Percentiles rank a stretch among this genome's conserved stretches.
phyloP scores from a whole-genome alignment of 208 protist genomes.

The Wallacemonas sp. region DNA sequence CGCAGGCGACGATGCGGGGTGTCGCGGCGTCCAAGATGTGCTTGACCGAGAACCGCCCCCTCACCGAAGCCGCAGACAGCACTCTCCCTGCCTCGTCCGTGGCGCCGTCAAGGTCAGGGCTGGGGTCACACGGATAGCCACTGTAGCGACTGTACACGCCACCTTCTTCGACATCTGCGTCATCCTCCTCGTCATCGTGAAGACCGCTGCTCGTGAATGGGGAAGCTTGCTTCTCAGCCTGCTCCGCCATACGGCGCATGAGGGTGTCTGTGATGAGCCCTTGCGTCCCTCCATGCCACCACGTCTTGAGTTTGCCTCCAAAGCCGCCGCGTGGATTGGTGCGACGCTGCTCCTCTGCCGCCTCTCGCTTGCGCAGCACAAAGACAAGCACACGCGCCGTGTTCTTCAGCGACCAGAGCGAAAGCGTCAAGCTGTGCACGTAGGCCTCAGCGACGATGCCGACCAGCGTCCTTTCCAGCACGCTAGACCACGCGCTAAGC shows the following conservation, averaged over 20 bases:
- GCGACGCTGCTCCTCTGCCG: slow-evolving; percentile 11
- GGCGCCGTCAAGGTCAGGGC: not conserved
- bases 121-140: too few relatives aligned
- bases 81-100: slow-evolving; percentile 18
- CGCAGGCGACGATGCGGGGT: slow-evolving; percentile 41
- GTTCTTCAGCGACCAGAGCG: slow-evolving; percentile 65
- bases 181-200: slow-evolving; percentile 37
- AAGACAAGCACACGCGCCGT: slow-evolving; percentile 68
- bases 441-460: slow-evolving; percentile 59
- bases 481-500: slow-evolving; percentile 32
- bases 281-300: slow-evolving; percentile 60
- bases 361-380: slow-evolving; percentile 60
- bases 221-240: slow-evolving; percentile 42
- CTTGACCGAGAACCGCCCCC: too few relatives aligned
- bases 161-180: not conserved
- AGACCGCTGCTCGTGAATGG: slow-evolving; percentile 42
- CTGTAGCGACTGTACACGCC: not conserved
- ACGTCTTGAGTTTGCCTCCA: slow-evolving; percentile 47
- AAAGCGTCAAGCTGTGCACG: slow-evolving; percentile 66
- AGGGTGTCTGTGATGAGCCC: slow-evolving; percentile 54
- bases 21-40: slow-evolving; percentile 41
- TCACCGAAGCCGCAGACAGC: slow-evolving; percentile 54
- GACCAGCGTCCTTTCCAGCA: slow-evolving; percentile 53
- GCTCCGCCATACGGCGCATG: slow-evolving; percentile 40
- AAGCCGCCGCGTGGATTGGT: slow-evolving; percentile 17